phyloP scores from a whole-genome alignment of 257 asterid species.

The Leonotis leonurus region DNA sequence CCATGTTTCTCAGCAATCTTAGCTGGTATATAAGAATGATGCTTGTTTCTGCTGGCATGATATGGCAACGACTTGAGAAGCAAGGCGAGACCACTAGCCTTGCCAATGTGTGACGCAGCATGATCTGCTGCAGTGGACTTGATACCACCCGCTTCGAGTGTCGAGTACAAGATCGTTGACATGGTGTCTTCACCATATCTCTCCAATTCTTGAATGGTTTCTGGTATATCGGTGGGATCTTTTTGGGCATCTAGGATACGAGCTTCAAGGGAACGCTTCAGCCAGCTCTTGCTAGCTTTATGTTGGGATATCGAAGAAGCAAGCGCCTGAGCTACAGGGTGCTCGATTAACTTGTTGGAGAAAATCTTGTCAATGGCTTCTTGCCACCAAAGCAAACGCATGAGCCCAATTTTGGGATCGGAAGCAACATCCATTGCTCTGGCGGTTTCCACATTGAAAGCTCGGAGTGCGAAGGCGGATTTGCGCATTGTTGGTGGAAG shows the following conservation, averaged over 20 bases:
- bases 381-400: slow-evolving; percentile 94
- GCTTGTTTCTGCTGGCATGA: slow-evolving; percentile 61
- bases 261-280: slow-evolving; percentile 75
- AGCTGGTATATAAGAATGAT: slow-evolving; percentile 55
- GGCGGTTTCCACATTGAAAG: slow-evolving; percentile 84
- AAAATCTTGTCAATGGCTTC: slow-evolving; percentile 83
- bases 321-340: slow-evolving; percentile 85
- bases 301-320: slow-evolving; percentile 56
- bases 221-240: slow-evolving; percentile 52
- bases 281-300: slow-evolving; percentile 69
- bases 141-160: slow-evolving; percentile 79
- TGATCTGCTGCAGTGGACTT: slow-evolving; percentile 77
- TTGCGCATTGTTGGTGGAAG: slow-evolving; percentile 78
- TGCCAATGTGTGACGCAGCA: slow-evolving; percentile 94
- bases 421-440: slow-evolving; percentile 93
- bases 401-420: slow-evolving; percentile 88
- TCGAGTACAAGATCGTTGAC: slow-evolving; percentile 76
- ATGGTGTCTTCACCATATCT: slow-evolving; percentile 77
- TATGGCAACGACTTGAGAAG: slow-evolving; percentile 76
- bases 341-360: slow-evolving; percentile 65
- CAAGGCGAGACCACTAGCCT: slow-evolving; percentile 83
- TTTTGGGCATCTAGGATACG: slow-evolving; percentile 71
- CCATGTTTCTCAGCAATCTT: slow-evolving; percentile 73
- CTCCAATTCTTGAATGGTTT: slow-evolving; percentile 65
- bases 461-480: slow-evolving; percentile 85